Evolutionary conservation across 306 rosid species (phyloP).

Genomic region (Rosa lucieae): DNA sequence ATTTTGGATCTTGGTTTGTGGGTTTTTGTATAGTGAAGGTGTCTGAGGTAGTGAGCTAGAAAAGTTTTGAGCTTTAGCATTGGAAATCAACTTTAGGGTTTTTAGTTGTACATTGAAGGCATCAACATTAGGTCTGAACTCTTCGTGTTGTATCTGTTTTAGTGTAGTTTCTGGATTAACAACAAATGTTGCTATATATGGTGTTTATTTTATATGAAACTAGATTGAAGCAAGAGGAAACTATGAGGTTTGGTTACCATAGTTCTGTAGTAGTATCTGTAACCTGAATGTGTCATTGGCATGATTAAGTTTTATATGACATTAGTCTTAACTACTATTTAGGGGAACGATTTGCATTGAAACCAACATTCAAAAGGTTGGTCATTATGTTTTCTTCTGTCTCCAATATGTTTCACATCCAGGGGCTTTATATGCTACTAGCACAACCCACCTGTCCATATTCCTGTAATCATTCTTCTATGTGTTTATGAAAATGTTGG

Average conservation of each 20-base stretch:
- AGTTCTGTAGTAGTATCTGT: neutral
- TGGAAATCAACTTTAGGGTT: neutral
- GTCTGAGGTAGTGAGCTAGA: neutral
- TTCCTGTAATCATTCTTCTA: too few species aligned
- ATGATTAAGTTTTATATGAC: neutral
- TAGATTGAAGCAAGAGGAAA: neutral
- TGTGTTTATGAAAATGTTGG: neutral
- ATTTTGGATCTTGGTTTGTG: conserved; percentile 16
- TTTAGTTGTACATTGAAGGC: neutral
- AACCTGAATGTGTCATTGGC: neutral
- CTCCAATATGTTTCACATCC: neutral
- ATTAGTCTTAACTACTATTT: neutral
- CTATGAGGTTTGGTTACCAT: neutral
- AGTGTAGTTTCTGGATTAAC: neutral
- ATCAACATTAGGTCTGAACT: neutral
- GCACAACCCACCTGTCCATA: neutral
- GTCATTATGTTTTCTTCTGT: neutral
- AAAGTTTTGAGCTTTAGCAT: neutral
- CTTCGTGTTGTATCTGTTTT: neutral
- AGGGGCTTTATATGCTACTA: neutral
- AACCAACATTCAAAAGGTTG: neutral
- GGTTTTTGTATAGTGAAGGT: neutral
- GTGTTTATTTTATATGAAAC: neutral
- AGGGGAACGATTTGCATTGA: neutral
- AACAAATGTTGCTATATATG: neutral